Conservation (phyloP, 1,139 yeast species). For the Hansenula lynferdii region DNA sequence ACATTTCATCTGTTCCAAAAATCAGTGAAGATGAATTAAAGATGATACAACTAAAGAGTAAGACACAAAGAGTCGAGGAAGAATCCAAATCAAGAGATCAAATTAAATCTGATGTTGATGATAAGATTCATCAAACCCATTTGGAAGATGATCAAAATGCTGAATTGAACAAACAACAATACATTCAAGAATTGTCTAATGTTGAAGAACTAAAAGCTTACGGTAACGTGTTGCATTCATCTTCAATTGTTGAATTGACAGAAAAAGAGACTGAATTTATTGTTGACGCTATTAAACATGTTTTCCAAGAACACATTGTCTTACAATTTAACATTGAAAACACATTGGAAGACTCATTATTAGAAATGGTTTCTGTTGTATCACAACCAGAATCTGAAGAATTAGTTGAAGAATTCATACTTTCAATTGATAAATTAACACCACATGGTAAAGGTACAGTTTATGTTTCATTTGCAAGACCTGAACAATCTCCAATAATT, state of each 20-base stretch:
- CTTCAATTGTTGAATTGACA: conserved; percentile 66
- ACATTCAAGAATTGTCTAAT: conserved; percentile 57
- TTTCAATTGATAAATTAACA: conserved; percentile 67
- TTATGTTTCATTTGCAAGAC: conserved; percentile 71
- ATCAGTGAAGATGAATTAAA: conserved; percentile 49
- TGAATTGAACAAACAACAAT: conserved; percentile 49
- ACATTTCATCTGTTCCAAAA: conserved; percentile 52
- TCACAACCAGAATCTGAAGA: conserved; percentile 59
- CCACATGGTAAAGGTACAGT: conserved; percentile 73
- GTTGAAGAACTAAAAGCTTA: conserved; percentile 65
- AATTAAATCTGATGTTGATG: conserved; percentile 1
- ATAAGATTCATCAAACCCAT: conserved; percentile 2
- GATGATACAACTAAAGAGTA: conserved; percentile 40
- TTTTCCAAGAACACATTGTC: conserved; percentile 72
- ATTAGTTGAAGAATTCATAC: conserved; percentile 65
- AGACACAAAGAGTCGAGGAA: conserved; percentile 29
- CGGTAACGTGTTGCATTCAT: conserved; percentile 75
- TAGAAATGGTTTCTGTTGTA: conserved; percentile 76
- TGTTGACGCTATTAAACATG: conserved; percentile 78
- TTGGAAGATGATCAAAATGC: conserved; percentile 21
- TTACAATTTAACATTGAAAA: conserved; percentile 83
- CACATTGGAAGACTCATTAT: conserved; percentile 71
- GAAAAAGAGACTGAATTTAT: conserved; percentile 94
- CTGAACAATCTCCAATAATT: conserved; percentile 36
- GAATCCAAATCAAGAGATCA: conserved; percentile 11